These are phyloP conservation scores for Calonectria ilicicola DNA, from an alignment of 2,329 filamentous ascomycete species.

Conservation along the genomic window DNA sequence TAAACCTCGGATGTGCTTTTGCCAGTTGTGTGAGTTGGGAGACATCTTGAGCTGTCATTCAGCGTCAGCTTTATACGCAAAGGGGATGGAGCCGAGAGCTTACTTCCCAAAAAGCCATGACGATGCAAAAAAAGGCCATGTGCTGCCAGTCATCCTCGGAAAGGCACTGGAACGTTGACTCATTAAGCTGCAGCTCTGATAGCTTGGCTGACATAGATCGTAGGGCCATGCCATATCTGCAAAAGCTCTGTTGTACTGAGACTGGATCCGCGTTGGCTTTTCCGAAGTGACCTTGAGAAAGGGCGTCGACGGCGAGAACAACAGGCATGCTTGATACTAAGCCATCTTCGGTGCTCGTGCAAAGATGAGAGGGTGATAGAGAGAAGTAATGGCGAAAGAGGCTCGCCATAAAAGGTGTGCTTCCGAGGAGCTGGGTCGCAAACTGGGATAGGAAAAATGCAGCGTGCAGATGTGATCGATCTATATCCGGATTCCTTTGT, in stretches of 20 bases:
- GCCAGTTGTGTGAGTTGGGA: neutral
- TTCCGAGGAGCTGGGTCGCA: neutral
- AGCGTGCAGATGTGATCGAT: neutral
- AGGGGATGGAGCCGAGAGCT: neutral
- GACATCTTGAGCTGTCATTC: neutral
- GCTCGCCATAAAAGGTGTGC: neutral
- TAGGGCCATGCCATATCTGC: neutral
- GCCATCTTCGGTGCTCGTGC: neutral
- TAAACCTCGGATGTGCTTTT: neutral
- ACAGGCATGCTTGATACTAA: neutral
- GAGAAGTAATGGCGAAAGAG: neutral
- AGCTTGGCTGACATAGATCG: neutral
- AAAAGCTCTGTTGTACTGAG: neutral
- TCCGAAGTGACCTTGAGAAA: constrained; percentile 1
- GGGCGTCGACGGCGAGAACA: neutral
- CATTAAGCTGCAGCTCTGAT: neutral
- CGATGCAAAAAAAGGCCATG: constrained; percentile 1
- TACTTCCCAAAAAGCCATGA: constrained; percentile 4
- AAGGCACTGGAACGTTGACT: neutral
- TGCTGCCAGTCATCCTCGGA: constrained; percentile 7
- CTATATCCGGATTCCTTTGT: neutral
- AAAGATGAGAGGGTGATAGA: neutral
- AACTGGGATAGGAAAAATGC: neutral
- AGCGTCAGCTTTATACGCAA: neutral
- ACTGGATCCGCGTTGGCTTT: neutral